Base-by-base conservation (phyloP, 2,329 filamentous ascomycete species). In the Arthrobotrys conoides region DNA sequence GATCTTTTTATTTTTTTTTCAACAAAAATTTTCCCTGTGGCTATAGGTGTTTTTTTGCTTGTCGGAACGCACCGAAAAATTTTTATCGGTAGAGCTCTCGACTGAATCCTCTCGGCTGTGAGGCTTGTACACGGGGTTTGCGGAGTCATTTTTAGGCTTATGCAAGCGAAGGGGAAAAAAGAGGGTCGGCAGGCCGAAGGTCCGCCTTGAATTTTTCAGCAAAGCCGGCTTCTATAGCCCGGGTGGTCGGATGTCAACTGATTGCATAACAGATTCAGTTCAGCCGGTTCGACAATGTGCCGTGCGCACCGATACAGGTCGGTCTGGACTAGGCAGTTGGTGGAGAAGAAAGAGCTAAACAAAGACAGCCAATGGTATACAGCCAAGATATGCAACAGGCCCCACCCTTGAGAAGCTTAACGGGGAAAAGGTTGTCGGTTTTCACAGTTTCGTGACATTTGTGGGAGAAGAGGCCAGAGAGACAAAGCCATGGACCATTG, bases 351-450 rank as follows among this genome's bases (percentile, higher is more conserved):
- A 30, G 57, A 48, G 14, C 66, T 70, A 36, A 66, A 63, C 61
- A 63, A 51, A 55, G 53, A 61, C 38, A 33, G 36, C 73, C 73
- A 77, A 77, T 77, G 51, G 57, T 18, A 38, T 18, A 27, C 24
- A 61, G 73, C 73, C 73, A 77, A 77, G 73, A 55, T 10, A 71
- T 77, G 73, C 67, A 48, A 33, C 30, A 67, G 16, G 73, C 66
- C 53, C 73, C 73, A 77, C 73, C 44, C n/a, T 41, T 30, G 53
- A 77, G 73, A 77, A 77, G 73, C 73, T 77, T 77, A 77, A 77
- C 57, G 67, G 71, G 61, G 67, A 77, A 77, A 77, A 68, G 73
- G 73, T 57, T 77, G 72, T 41, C 65, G 66, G 65, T 36, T 61
- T 46, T 53, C 44, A 61, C 49, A 63, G 27, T 55, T 76, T 69